A percentile compares a stretch with the other conserved stretches of the same genome.
Conservation (phyloP, 2,329 filamentous ascomycete species). For the Aureobasidium sp. region DNA sequence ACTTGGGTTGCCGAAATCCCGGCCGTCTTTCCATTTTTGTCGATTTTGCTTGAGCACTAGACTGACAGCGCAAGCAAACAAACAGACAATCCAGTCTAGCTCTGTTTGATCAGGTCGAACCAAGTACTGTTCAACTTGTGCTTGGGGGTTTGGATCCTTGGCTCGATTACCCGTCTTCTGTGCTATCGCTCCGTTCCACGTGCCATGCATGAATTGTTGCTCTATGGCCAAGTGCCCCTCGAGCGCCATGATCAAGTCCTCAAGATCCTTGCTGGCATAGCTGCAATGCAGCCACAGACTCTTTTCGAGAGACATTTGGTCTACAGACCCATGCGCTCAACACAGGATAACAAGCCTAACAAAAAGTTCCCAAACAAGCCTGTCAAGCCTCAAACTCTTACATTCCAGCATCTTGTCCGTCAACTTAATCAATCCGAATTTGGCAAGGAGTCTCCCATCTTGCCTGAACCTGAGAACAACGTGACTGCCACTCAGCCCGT, state of each 20-base stretch:
- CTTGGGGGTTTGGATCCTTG: background rate
- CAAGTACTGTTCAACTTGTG: background rate
- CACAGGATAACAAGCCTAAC: conserved; percentile 37
- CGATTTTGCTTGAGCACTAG: background rate
- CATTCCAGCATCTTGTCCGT: conserved; percentile 15
- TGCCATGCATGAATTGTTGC: conserved; percentile 55
- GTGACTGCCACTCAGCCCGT: conserved; percentile 16
- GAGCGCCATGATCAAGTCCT: conserved; percentile 54
- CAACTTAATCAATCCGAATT: conserved; percentile 34
- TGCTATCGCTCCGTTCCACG: background rate
- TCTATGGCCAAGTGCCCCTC: conserved; percentile 53
- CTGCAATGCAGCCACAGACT: conserved; percentile 53
- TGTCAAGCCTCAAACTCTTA: conserved; percentile 16
- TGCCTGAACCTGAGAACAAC: conserved; percentile 10
- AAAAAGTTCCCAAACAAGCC: conserved; percentile 24
- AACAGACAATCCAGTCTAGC: background rate
- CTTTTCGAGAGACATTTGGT: conserved; percentile 50
- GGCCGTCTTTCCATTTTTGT: background rate
- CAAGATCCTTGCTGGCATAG: conserved; percentile 54
- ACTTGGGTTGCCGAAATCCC: background rate
- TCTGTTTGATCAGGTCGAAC: background rate
- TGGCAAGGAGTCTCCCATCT: conserved; percentile 15
- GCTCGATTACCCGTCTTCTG: background rate
- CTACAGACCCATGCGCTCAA: conserved; percentile 44
- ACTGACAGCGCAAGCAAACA: background rate